Conservation (phyloP, 805 yeast species). For the Candida ficus region DNA sequence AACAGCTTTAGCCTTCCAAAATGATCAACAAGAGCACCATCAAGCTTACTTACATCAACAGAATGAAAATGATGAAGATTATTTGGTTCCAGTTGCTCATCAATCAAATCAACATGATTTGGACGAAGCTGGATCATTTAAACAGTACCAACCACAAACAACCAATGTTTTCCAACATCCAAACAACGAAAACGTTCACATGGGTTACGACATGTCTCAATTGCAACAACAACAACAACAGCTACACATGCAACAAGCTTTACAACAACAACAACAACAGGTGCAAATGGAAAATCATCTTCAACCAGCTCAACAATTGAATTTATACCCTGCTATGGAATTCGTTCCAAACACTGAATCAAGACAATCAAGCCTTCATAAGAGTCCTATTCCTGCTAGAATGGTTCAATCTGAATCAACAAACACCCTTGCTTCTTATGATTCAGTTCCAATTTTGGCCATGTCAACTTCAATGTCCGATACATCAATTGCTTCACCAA, state of each 20-base stretch:
- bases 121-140: neutral
- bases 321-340: constrained; percentile 18
- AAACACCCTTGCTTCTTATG: constrained; percentile 29
- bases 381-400: constrained; percentile 3
- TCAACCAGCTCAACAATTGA: constrained; percentile 9
- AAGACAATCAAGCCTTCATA: no score
- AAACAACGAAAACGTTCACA: constrained; percentile 7
- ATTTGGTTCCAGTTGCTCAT: constrained; percentile 5
- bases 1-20: neutral
- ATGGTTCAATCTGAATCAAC: constrained; percentile 28
- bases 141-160: neutral
- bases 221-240: constrained; percentile 8
- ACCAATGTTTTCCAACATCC: neutral
- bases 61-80: constrained; percentile 2
- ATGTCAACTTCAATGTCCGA: constrained; percentile 22
- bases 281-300: constrained; percentile 3
- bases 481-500: constrained; percentile 20
- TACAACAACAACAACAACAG: constrained; percentile 2
- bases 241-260: no score
- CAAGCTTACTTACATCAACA: neutral
- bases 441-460: constrained; percentile 27
- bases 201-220: constrained; percentile 25
- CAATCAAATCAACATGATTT: neutral
- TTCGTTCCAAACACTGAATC: constrained; percentile 5
- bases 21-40: neutral